Conservation (phyloP, 306 rosid genomes). For the Gastrolobium bilobum region DNA sequence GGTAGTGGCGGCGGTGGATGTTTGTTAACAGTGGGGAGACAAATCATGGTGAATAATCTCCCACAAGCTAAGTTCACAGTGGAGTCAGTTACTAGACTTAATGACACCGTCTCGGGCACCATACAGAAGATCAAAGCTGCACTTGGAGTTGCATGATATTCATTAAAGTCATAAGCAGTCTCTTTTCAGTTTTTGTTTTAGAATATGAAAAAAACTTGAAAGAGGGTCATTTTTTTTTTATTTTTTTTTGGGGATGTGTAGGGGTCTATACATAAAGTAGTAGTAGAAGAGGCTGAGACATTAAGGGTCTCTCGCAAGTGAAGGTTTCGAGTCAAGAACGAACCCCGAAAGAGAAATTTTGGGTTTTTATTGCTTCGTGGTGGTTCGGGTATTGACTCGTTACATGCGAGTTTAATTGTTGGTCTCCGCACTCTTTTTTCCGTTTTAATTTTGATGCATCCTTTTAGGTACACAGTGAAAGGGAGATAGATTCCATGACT, state of each 20-base stretch:
- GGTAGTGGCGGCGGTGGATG: slow-evolving; percentile 54
- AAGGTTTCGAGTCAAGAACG: slow-evolving; percentile 92
- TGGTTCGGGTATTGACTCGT: slow-evolving; percentile 98
- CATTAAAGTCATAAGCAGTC: background rate
- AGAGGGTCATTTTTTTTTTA: background rate
- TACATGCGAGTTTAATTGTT: slow-evolving; percentile 42
- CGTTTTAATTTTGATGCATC: background rate
- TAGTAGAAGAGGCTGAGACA: slow-evolving; percentile 44
- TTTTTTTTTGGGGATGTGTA: slow-evolving; percentile 1
- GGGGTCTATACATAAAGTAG: slow-evolving; percentile 37
- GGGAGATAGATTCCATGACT: too few relatives aligned
- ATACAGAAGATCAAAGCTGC: slow-evolving; percentile 77
- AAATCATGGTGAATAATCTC: slow-evolving; percentile 62
- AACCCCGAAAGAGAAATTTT: slow-evolving; percentile 58
- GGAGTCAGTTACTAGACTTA: slow-evolving; percentile 73
- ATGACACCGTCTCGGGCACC: slow-evolving; percentile 67
- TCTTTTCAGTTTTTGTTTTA: background rate
- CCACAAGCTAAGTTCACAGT: slow-evolving; percentile 64
- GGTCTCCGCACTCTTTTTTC: slow-evolving; percentile 28
- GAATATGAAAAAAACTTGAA: background rate
- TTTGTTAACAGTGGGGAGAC: slow-evolving; percentile 75
- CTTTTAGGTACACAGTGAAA: background rate
- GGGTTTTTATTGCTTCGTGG: slow-evolving; percentile 20
- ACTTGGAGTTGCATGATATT: slow-evolving; percentile 55
- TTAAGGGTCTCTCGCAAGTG: slow-evolving; percentile 6